phyloP scores from a whole-genome alignment of 176 grass and related monocot species.

The Carex scoparia region DNA sequence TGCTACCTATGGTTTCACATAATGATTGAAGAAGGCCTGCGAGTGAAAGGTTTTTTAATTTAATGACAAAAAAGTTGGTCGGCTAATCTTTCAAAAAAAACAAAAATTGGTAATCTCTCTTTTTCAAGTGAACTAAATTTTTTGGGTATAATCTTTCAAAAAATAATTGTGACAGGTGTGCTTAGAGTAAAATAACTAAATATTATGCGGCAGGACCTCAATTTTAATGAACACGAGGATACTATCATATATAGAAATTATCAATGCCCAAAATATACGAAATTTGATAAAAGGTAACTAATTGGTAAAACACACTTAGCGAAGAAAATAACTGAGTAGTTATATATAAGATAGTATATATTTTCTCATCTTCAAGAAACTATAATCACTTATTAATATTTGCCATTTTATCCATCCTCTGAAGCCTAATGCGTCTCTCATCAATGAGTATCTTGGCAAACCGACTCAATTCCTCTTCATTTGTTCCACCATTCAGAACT shows the following conservation, averaged over 20 bases:
- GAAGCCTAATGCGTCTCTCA: slow-evolving; percentile 23
- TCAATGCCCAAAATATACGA: too few species aligned
- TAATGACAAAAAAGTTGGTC: background rate
- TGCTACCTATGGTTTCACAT: too few species aligned
- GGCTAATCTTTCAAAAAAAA: too few species aligned
- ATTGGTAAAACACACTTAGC: too few species aligned
- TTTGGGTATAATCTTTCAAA: background rate
- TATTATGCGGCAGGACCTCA: too few species aligned
- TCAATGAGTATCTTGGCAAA: slow-evolving; percentile 27
- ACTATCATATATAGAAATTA: too few species aligned
- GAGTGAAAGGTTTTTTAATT: background rate
- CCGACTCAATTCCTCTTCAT: slow-evolving; percentile 33
- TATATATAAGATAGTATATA: background rate
- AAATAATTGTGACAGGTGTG: too few species aligned
- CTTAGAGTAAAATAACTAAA: too few species aligned
- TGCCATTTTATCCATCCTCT: background rate
- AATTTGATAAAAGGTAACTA: too few species aligned
- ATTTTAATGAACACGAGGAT: too few species aligned
- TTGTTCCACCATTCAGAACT: slow-evolving; percentile 18
- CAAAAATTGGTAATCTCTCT: background rate
- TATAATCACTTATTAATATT: background rate
- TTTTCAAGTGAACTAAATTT: background rate
- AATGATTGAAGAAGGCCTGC: too few species aligned
- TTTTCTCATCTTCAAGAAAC: background rate
- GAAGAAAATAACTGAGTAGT: background rate